Percentiles rank a stretch among this genome's conserved stretches.
Conservation (phyloP, 305 asterid species). For the Fraxinus xanthoxyloides region DNA sequence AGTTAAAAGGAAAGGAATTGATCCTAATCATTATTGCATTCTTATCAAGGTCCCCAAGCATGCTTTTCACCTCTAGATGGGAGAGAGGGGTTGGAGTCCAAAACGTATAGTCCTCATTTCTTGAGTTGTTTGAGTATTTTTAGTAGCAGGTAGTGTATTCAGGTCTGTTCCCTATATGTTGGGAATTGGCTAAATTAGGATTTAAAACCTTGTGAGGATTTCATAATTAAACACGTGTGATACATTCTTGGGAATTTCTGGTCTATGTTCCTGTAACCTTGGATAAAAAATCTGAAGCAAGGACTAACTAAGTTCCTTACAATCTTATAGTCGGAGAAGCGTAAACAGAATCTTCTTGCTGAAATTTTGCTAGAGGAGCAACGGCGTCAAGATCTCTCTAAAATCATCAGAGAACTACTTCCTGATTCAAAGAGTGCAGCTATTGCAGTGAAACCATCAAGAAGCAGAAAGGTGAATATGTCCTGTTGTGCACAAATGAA, state of each 20-base stretch:
- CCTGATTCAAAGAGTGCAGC: constrained; percentile 49
- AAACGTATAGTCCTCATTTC: neutral
- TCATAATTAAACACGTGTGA: neutral
- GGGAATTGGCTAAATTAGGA: neutral
- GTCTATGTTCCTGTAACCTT: neutral
- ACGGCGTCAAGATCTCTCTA: constrained; percentile 44
- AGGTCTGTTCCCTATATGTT: neutral
- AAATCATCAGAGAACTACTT: constrained; percentile 35
- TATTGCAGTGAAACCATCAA: constrained; percentile 40
- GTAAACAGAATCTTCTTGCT: constrained; percentile 48
- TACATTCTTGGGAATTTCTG: neutral
- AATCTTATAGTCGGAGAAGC: constrained; percentile 47
- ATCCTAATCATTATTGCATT: neutral
- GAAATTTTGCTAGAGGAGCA: constrained; percentile 61
- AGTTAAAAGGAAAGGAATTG: neutral
- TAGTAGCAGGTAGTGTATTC: neutral
- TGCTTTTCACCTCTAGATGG: neutral
- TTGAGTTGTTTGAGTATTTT: neutral
- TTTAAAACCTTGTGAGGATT: neutral
- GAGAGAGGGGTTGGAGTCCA: neutral
- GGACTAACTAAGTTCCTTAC: neutral
- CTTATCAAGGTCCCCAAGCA: neutral
- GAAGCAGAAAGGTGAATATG: constrained; percentile 52
- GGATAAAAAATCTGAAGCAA: neutral
- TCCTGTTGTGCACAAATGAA: neutral